A percentile compares a stretch with the other conserved stretches of the same genome.
Conservation (phyloP, 257 asterid genomes). For the Jacaranda mimosifolia region DNA sequence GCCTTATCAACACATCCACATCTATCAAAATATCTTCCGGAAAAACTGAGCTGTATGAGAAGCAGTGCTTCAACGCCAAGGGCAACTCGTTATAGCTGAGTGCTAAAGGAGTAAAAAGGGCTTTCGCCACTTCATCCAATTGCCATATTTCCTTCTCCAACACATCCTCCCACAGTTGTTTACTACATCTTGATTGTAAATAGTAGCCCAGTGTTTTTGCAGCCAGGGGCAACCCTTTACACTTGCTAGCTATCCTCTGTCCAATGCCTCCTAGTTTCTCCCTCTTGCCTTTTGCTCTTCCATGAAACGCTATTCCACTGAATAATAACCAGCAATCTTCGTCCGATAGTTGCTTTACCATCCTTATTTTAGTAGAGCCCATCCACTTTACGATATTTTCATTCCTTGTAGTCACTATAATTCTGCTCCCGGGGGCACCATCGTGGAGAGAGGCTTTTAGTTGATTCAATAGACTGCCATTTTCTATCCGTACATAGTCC, state of each 20-base stretch:
- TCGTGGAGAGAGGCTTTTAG: not conserved
- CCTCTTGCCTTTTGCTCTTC: not conserved
- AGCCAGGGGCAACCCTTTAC: slow-evolving; percentile 28
- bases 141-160: slow-evolving; percentile 8
- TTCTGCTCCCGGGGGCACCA: slow-evolving; percentile 9
- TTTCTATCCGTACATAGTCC: not conserved
- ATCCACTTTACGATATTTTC: not conserved
- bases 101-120: slow-evolving; percentile 6
- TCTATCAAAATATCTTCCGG: slow-evolving; percentile 45
- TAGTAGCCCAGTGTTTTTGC: slow-evolving; percentile 21
- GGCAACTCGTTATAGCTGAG: slow-evolving; percentile 39
- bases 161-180: slow-evolving; percentile 14
- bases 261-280: slow-evolving; percentile 8
- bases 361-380: not conserved
- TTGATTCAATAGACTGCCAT: not conserved
- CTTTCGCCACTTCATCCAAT: not conserved
- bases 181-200: not conserved
- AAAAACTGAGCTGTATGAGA: slow-evolving; percentile 49
- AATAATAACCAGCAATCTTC: slow-evolving; percentile 11
- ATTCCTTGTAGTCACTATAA: slow-evolving; percentile 7
- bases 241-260: slow-evolving; percentile 14
- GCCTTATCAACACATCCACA: slow-evolving; percentile 43
- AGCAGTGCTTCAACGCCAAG: slow-evolving; percentile 42
- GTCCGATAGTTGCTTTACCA: not conserved
- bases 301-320: not conserved